Evolutionary conservation across 805 yeast species (phyloP), one percentile per base, ranked within the genome.

Genomic region (Aciculoconidium aculeatum): DNA sequence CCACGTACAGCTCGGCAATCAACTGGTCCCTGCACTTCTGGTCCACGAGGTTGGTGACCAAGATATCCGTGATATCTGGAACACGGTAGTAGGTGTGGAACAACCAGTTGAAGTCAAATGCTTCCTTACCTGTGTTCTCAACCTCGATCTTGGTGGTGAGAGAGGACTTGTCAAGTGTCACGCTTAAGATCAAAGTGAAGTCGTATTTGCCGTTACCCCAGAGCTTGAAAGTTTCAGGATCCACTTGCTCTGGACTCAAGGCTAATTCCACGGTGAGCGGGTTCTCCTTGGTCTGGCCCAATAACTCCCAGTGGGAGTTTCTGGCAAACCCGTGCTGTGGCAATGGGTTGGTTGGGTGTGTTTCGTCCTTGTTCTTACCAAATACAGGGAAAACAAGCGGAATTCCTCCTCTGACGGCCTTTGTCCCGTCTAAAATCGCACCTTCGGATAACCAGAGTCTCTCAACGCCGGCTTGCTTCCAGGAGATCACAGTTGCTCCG

Each of bases 271-370:
- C 82, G 4, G 94, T 76, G 22, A 53, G 45, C 30, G 88, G 82
- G 25, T 62, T 56, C 30, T 70, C 77, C 19, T 68, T 67, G 11
- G 80, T 75, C 58, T 86, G 90, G 21, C 98, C 98, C 37, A 92
- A 66, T 45, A 88, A 84, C 55, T 92, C 96, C 98, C 98, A 92
- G 3, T 69, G 61, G 9, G 90, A 78, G 55, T 75, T 80, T 56
- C 98, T 72, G 11, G 95, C 98, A 61, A 92, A 83, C 2, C 98
- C 98, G 53, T 92, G 98, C 61, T 92, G 97, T 11, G 96, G 96
- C 40, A 92, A 70, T 19, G 70, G 54, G 29, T 64, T 67, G 21
- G 87, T 74, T 3, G 83, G 82, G 34, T 61, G 67, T 7, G 32
- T 15, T 32, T 63, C 68, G 6, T 71, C 66, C 17, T 67, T 65